Evolutionary conservation across 495 filamentous ascomycete genomes (phyloP).

Genomic region (Baudoinia panamericana): DNA sequence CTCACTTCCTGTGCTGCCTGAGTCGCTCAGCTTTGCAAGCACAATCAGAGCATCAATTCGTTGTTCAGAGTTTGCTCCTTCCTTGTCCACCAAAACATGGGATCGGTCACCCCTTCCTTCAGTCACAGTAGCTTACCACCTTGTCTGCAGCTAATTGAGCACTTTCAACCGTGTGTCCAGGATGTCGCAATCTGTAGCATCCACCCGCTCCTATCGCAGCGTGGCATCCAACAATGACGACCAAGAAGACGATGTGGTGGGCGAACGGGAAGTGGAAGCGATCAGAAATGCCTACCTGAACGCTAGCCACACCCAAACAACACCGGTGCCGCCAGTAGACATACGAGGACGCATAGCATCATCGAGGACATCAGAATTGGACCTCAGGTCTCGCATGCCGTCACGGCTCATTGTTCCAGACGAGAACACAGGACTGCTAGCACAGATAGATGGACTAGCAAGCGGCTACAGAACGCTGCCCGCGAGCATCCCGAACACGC

Average conservation of each 20-base stretch:
- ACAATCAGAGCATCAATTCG: too few relatives aligned
- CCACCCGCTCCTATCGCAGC: slow-evolving; percentile 13
- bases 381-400: slow-evolving; percentile 20
- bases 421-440: slow-evolving; percentile 24
- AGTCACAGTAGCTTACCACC: too few relatives aligned
- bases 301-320: slow-evolving; percentile 7
- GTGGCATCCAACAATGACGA: slow-evolving; percentile 4
- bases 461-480: slow-evolving; percentile 24
- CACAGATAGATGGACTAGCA: slow-evolving; percentile 6
- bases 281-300: slow-evolving; percentile 9
- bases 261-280: slow-evolving; percentile 7
- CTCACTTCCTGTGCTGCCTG: too few relatives aligned
- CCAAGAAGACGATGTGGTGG: not conserved
- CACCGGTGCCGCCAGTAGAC: slow-evolving; percentile 17
- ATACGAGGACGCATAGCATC: slow-evolving; percentile 13
- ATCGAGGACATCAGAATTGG: slow-evolving; percentile 22
- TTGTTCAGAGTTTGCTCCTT: too few relatives aligned
- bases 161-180: too few relatives aligned
- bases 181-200: slow-evolving; percentile 19
- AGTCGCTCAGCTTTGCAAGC: too few relatives aligned
- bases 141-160: too few relatives aligned
- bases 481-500: slow-evolving; percentile 24
- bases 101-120: too few relatives aligned
- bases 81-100: too few relatives aligned
- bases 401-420: slow-evolving; percentile 12